A percentile compares a stretch with the other conserved stretches of the same genome.
These are phyloP conservation scores for Coniferiporia weirii DNA, from an alignment of 1,284 basidiomycete species.

Conservation along the genomic window DNA sequence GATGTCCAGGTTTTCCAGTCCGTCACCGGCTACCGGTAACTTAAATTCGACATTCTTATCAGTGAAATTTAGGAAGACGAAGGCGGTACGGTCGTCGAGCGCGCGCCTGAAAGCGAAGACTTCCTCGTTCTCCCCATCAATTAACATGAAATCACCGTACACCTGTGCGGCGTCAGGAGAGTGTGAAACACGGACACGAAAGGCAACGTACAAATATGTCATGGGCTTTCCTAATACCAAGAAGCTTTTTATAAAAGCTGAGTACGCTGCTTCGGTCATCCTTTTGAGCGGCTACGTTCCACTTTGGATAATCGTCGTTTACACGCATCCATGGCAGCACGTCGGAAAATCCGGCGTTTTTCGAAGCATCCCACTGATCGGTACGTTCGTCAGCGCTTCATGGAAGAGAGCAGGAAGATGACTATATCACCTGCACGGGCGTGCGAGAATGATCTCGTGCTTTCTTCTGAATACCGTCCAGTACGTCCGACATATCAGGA, in stretches of 20 bases:
- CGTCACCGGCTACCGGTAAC: not conserved
- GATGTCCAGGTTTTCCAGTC: conserved; percentile 23
- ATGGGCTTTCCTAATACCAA: conserved; percentile 49
- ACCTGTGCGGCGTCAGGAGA: conserved; percentile 31
- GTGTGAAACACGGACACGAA: not conserved
- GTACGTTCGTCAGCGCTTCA: not conserved
- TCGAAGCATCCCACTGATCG: conserved; percentile 50
- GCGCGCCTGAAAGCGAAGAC: conserved; percentile 56
- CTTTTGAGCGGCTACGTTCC: conserved; percentile 56
- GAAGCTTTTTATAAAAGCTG: conserved; percentile 53
- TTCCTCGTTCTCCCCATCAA: conserved; percentile 39
- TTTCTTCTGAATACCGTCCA: conserved; percentile 53
- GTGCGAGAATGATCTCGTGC: conserved; percentile 68
- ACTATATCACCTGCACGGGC: conserved; percentile 50
- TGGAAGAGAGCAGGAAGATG: not conserved
- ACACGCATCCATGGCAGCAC: conserved; percentile 70
- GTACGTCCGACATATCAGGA: conserved; percentile 53
- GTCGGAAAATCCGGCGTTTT: conserved; percentile 58
- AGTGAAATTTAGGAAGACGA: conserved; percentile 52
- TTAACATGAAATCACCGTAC: conserved; percentile 52
- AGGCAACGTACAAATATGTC: conserved; percentile 43
- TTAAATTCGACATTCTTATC: conserved; percentile 28
- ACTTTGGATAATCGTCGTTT: conserved; percentile 59
- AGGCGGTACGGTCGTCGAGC: conserved; percentile 30
- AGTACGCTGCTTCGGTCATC: conserved; percentile 46